phyloP scores from a whole-genome alignment of 2,329 filamentous ascomycete genomes.

The Myriosclerotinia scirpicola region DNA sequence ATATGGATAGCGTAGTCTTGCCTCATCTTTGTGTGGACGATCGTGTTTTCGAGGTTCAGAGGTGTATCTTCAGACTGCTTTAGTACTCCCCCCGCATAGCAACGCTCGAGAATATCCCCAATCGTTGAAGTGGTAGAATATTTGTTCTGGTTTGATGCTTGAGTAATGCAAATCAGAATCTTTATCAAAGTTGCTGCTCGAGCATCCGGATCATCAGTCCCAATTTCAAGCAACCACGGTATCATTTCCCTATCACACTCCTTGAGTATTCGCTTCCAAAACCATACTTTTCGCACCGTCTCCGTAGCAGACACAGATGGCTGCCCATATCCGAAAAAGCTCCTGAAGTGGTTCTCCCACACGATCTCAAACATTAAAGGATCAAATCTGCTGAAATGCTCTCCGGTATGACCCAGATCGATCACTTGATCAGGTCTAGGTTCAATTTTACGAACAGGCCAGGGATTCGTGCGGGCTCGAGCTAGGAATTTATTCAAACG shows the following conservation, averaged over 20 bases:
- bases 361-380: background rate
- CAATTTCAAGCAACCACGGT: background rate
- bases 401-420: background rate
- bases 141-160: background rate
- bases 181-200: conserved; percentile 2
- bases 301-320: background rate
- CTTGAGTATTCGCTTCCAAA: background rate
- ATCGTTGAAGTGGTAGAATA: conserved; percentile 1
- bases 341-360: conserved; percentile 6
- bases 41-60: background rate
- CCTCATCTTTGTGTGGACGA: background rate
- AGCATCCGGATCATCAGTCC: background rate
- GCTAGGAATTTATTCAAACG: background rate
- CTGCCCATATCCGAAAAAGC: background rate
- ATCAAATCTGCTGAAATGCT: background rate
- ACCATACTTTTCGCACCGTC: background rate
- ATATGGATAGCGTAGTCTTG: conserved; percentile 1
- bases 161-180: background rate
- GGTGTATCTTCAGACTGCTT: background rate
- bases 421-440: background rate
- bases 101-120: conserved; percentile 3
- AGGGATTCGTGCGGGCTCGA: background rate
- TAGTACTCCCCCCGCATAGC: background rate
- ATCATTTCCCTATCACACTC: background rate
- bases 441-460: background rate